Evolutionary conservation across 2,329 filamentous ascomycete species (phyloP).

Genomic region (Fusarium sp.): DNA sequence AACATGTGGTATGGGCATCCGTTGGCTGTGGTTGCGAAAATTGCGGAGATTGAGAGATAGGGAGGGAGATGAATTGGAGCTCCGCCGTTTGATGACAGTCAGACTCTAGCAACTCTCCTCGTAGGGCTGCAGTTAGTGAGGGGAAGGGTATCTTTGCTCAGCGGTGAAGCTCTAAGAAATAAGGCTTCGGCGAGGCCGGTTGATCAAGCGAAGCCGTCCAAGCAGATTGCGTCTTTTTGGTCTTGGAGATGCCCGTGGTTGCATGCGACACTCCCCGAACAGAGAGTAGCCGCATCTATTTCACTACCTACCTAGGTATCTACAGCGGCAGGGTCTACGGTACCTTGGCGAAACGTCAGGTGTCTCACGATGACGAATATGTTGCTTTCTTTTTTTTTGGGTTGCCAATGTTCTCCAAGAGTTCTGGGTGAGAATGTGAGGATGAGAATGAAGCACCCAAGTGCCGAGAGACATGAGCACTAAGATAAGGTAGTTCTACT

Average conservation of each 20-base stretch:
- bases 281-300: slow-evolving; percentile 17
- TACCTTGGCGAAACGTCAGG: neutral
- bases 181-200: slow-evolving; percentile 38
- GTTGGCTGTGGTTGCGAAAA: slow-evolving; percentile 10
- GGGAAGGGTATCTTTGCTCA: slow-evolving; percentile 12
- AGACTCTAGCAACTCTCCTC: neutral
- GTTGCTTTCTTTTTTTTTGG: neutral
- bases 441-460: neutral
- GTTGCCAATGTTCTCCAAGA: neutral
- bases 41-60: neutral
- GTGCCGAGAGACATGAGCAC: neutral
- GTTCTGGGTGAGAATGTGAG: neutral
- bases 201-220: slow-evolving; percentile 15
- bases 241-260: slow-evolving; percentile 21
- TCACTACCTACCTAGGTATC: neutral
- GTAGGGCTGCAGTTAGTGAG: slow-evolving; percentile 40
- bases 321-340: neutral
- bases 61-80: neutral
- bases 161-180: slow-evolving; percentile 41
- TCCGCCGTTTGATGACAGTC: slow-evolving; percentile 10
- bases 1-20: neutral
- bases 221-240: slow-evolving; percentile 14
- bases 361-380: neutral
- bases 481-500: neutral
- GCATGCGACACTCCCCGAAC: slow-evolving; percentile 14